Evolutionary conservation across 1,139 yeast species (phyloP), one percentile per base, ranked within the genome.

Genomic region (Kodamaea sp.): DNA sequence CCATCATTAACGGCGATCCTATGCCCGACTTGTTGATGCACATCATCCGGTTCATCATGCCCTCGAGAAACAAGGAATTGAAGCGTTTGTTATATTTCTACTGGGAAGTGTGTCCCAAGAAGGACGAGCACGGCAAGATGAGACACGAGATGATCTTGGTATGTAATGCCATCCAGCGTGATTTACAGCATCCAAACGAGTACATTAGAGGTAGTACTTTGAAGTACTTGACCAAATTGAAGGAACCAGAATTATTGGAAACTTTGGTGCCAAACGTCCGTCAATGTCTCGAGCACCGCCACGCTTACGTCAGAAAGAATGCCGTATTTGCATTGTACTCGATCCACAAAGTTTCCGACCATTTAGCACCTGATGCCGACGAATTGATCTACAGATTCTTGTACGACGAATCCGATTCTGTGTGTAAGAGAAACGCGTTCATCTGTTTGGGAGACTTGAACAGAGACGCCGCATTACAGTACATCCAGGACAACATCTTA

Each of bases 121-220:
- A 83, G 50, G 95, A 88, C 51, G 73, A 77, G 30, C 83, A 83
- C 34, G 98, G 98, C 5, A 87, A 87, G 59, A 78, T 94, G 73
- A 87, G 89, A 68, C 97, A 90, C 62, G 99, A 94, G 66, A 92
- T 94, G 97, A 92, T 94, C 65, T 78, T 94, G 48, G 98, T 92
- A 33, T 92, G 97, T 69, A 94, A 94, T 60, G 97, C 97, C 37
- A 88, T 94, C 53, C 95, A 94, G 63, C 89, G 92, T 63, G 99
- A 94, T 61, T 76, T 94, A 50, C 97, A 90, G 63, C 98, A 94
- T 65, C 97, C 98, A 34, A 94, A 94, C 66, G 98, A 94, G 63
- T 94, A 83, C 58, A 85, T 94, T 46, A 79, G 98, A 53, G 99
- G 98, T 50, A 88, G 89, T 50, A 90, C 98, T 7, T 73, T 94